Evolutionary conservation across 306 rosid genomes (phyloP).

Genomic region (Calophaca sinica): DNA sequence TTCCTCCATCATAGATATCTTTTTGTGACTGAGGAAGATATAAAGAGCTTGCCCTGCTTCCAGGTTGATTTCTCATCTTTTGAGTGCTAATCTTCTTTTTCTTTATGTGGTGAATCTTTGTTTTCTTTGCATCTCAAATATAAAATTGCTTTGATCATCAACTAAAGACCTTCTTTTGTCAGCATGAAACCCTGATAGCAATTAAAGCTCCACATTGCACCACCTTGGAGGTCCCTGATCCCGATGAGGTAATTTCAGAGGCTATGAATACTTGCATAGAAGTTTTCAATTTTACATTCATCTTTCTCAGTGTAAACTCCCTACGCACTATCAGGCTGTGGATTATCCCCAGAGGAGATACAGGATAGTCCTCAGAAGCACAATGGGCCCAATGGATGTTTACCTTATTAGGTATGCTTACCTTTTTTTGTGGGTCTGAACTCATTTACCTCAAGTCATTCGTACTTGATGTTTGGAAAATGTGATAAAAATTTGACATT

Average conservation of each 20-base stretch:
- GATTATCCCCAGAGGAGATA: constrained; percentile 94
- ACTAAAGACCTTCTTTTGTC: constrained; percentile 35
- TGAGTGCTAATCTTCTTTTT: no score
- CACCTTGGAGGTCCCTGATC: constrained; percentile 95
- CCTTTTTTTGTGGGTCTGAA: constrained; percentile 21
- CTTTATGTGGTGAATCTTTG: background rate
- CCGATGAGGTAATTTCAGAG: constrained; percentile 79
- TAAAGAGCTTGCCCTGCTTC: constrained; percentile 86
- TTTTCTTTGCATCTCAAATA: constrained; percentile 32
- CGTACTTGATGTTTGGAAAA: constrained; percentile 22
- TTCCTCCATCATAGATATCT: constrained; percentile 66
- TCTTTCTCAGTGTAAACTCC: constrained; percentile 45
- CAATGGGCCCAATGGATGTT: constrained; percentile 94
- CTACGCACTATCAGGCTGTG: constrained; percentile 65
- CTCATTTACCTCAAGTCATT: constrained; percentile 25
- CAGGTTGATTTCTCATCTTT: constrained; percentile 57
- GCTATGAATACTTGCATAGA: constrained; percentile 15
- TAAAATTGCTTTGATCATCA: constrained; percentile 12
- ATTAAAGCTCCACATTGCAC: constrained; percentile 97
- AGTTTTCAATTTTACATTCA: constrained; percentile 16
- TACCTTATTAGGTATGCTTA: constrained; percentile 86
- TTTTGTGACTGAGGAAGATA: constrained; percentile 91
- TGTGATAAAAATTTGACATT: constrained; percentile 33
- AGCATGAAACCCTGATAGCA: constrained; percentile 94
- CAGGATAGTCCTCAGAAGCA: constrained; percentile 88